Evolutionary conservation across 495 filamentous ascomycete genomes (phyloP).

Genomic region (Podospora anserina): DNA sequence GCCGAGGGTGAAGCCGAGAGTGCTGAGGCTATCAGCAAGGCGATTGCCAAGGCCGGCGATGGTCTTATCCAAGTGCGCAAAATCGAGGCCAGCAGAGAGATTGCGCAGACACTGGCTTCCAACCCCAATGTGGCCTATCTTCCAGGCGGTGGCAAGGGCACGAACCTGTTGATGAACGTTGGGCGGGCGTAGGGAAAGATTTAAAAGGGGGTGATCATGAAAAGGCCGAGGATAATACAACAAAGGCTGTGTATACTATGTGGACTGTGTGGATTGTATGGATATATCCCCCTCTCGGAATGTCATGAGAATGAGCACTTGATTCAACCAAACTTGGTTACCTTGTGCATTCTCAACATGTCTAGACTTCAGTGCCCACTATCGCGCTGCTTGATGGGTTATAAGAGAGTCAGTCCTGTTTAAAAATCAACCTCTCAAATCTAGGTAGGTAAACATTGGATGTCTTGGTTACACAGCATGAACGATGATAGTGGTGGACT

Average conservation of each 20-base stretch:
- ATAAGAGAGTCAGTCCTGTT: too few relatives aligned
- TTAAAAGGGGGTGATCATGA: slow-evolving; percentile 3
- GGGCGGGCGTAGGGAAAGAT: slow-evolving; percentile 35
- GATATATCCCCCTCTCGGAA: slow-evolving; percentile 28
- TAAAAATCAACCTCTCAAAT: too few relatives aligned
- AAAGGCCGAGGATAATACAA: slow-evolving; percentile 16
- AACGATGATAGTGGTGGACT: too few relatives aligned
- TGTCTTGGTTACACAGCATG: too few relatives aligned
- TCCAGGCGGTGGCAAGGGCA: slow-evolving; percentile 68
- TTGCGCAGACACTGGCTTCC: slow-evolving; percentile 79
- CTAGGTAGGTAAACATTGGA: too few relatives aligned
- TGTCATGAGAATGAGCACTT: slow-evolving; percentile 14
- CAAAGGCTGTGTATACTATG: slow-evolving; percentile 28
- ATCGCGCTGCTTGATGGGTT: too few relatives aligned
- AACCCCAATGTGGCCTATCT: slow-evolving; percentile 98
- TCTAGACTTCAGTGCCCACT: too few relatives aligned
- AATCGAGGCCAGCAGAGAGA: slow-evolving; percentile 96
- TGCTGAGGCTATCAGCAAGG: slow-evolving; percentile 88
- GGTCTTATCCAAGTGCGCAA: slow-evolving; percentile 92
- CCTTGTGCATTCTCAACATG: background rate
- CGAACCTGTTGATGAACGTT: slow-evolving; percentile 56
- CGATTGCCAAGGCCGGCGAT: slow-evolving; percentile 87
- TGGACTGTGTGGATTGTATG: slow-evolving; percentile 28
- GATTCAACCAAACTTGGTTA: background rate
- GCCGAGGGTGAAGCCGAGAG: slow-evolving; percentile 96